A percentile compares a stretch with the other conserved stretches of the same genome.
phyloP scores from a whole-genome alignment of 2,329 filamentous ascomycete species.

The Arthrinium phaeospermum region DNA sequence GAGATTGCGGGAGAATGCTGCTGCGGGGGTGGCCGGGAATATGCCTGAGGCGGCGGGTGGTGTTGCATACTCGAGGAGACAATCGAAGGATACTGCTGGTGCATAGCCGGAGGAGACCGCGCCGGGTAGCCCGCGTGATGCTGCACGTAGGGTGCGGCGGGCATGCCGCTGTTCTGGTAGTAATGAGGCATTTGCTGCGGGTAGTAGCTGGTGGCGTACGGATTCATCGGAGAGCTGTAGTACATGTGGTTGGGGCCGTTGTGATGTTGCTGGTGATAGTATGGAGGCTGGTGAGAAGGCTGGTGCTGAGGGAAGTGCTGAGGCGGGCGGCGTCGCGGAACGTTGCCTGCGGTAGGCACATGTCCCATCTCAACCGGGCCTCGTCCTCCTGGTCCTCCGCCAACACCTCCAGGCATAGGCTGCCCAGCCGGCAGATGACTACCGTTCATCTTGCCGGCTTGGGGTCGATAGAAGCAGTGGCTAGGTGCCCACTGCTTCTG shows the following conservation, averaged over 20 bases:
- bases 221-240: constrained; percentile 52
- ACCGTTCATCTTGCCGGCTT: constrained; percentile 78
- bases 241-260: constrained; percentile 53
- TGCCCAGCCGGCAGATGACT: constrained; percentile 80
- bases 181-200: constrained; percentile 65
- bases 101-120: constrained; percentile 40
- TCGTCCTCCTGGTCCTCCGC: constrained; percentile 34
- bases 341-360: constrained; percentile 35
- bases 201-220: constrained; percentile 57
- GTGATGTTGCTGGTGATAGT: constrained; percentile 48
- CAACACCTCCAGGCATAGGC: constrained; percentile 56
- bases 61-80: constrained; percentile 44
- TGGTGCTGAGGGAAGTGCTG: constrained; percentile 43
- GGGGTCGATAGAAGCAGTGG: constrained; percentile 43
- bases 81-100: constrained; percentile 61
- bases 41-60: constrained; percentile 47
- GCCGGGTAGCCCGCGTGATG: constrained; percentile 17
- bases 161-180: constrained; percentile 60
- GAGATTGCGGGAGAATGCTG: constrained; percentile 59
- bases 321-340: constrained; percentile 28
- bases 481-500: constrained; percentile 38
- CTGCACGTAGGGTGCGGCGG: constrained; percentile 47
- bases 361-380: constrained; percentile 39
- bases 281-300: constrained; percentile 44
- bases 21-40: constrained; percentile 48